Evolutionary conservation across 2,329 filamentous ascomycete species (phyloP), one percentile per base, ranked within the genome.

Genomic region (Davidsoniella eucalypti): DNA sequence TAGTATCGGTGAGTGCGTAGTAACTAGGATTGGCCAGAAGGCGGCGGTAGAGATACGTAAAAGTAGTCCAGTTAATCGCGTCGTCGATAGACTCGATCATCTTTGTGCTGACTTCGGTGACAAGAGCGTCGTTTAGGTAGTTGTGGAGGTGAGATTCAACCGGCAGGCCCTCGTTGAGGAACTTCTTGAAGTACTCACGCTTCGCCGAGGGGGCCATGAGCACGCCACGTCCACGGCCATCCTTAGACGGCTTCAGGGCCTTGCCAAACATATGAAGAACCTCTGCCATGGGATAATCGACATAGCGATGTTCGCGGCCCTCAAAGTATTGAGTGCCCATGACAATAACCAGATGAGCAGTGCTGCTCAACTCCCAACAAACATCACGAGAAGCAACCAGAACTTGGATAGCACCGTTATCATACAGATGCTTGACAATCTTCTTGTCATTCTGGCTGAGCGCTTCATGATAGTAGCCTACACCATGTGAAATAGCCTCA

Each of bases 241-340:
- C 87, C 60, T 80, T 74, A 3, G 82, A 76, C 1, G 87, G 79
- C 39, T 84, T 79, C 50, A 88, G 80, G 37, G 92, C 85, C 65
- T 92, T 94, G 57, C 92, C 92, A 58, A 96, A 94, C 90, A 98
- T 98, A 61, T 98, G 92, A 50, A 98, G 69, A 14, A 98, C 79
- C 61, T 98, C 92, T 59, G 84, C 90, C 56, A 96, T 78, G 3
- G 87, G 84, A 60, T 98, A 98, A 65, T 98, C 92, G 49, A 96
- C 80, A 63, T 98, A 98, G 54, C 93, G 82, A 64, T 98, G 93
- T 65, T 98, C 90, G 47, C 87, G 82, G 5, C 92, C 92, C 60
- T 98, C 92, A 57, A 90, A 98, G 66, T 88, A 95, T 61, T 98
- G 92, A 1, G 93, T 98, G 14, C 88, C 88, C 88, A 98, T 96